Base-by-base conservation (phyloP, 139 green algal genomes). In the Micractinium conductrix region DNA sequence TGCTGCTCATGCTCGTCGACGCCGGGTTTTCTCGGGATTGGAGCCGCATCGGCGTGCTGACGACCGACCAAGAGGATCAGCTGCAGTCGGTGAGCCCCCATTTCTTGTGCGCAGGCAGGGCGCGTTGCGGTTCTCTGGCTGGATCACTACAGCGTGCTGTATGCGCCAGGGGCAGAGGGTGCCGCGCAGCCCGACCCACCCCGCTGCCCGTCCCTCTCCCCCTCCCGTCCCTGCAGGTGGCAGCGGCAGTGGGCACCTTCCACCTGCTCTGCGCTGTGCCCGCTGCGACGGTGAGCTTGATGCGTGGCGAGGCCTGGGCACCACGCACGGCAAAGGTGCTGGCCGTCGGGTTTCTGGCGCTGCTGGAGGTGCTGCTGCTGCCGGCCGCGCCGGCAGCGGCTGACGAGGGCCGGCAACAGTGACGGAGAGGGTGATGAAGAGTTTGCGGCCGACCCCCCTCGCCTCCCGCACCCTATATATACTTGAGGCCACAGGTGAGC, bases 1-100 rank as follows among this genome's bases (percentile, higher is more conserved):
- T 85, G 10, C 63, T 88, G 35, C 26, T 85, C 42, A 90, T 79
- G 69, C 70, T 86, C 24, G 38, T 88, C 17, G 89, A 92, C 45
- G 89, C 89, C 1, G 89, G 79, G 40, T 92, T 86, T 37, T 84
- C 63, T 0, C 80, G 87, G 2, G 89, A 92, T 81, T 92, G 89
- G 89, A 89, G 83, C 53, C 73, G 89, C 30, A 92, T 92, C 22
- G 89, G 87, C 6, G 80, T 89, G 3, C 35, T 92, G 9, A 90
- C 89, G 1, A 79, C 38, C 8, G 70, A 83, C 21, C 85, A 89
- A 35, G 85, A 89, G 50, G 38, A 38, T 26, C 16, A 50, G 71
- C 68, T 89, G 42, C 79, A 68, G 55, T 42, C 62, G 78, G 78
- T 74, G 78, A 12, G 62, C 5, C 3, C 6, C 16, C 8, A 42